phyloP scores from a whole-genome alignment of 192 early-diverging fungal species.

The Gryganskiella cystojenkinii region DNA sequence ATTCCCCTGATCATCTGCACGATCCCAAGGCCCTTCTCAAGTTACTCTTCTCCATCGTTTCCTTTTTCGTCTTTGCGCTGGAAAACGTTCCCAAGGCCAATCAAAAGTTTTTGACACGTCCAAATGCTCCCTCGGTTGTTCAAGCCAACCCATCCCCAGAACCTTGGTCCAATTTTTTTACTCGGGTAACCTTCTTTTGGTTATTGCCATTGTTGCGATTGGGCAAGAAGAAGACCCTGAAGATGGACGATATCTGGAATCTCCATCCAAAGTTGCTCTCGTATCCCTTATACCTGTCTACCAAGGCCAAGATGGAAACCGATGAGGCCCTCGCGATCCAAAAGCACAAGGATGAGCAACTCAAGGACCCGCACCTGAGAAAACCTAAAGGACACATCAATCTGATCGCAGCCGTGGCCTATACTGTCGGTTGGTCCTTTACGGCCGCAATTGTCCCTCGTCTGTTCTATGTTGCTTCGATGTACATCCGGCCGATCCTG shows the following conservation, averaged over 20 bases:
- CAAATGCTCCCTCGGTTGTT: slow-evolving; percentile 6
- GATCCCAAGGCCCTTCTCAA: slow-evolving; percentile 40
- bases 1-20: slow-evolving; percentile 18
- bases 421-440: slow-evolving; percentile 28
- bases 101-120: slow-evolving; percentile 35
- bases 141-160: slow-evolving; percentile 43
- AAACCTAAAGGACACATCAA: slow-evolving; percentile 21
- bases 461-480: slow-evolving; percentile 12
- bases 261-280: slow-evolving; percentile 35
- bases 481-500: slow-evolving; percentile 27
- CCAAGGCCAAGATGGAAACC: slow-evolving; percentile 40
- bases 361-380: not conserved
- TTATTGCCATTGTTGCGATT: slow-evolving; percentile 41
- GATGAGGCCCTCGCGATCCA: slow-evolving; percentile 29
- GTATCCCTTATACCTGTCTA: slow-evolving; percentile 42
- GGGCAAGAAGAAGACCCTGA: slow-evolving; percentile 41
- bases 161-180: slow-evolving; percentile 38
- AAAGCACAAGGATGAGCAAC: slow-evolving; percentile 7
- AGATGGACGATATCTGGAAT: slow-evolving; percentile 46
- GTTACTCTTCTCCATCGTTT: slow-evolving; percentile 31
- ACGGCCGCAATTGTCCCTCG: slow-evolving; percentile 18
- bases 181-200: slow-evolving; percentile 53
- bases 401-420: slow-evolving; percentile 2
- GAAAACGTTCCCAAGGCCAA: slow-evolving; percentile 56
- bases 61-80: slow-evolving; percentile 52